phyloP scores from a whole-genome alignment of 306 rosid genomes.

The Oxytropis ochrocephala region DNA sequence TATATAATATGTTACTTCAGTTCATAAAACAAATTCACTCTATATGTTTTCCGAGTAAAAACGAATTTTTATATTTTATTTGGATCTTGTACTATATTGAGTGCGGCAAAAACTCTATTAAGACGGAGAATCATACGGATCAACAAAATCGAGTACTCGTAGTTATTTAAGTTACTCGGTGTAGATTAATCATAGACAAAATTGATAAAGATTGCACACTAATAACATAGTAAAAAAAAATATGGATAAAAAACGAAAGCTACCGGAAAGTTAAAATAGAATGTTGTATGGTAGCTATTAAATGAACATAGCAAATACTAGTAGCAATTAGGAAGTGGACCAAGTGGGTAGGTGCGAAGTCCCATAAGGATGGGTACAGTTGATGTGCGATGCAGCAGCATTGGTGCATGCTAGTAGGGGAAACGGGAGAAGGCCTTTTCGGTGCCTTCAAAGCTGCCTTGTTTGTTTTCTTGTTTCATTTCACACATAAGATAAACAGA shows the following conservation, averaged over 20 bases:
- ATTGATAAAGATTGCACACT: no score
- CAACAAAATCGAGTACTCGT: no score
- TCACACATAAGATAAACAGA: not conserved
- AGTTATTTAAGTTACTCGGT: no score
- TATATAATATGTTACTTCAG: no score
- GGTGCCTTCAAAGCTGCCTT: constrained; percentile 18
- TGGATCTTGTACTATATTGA: no score
- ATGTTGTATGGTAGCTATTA: not conserved
- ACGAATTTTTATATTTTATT: no score
- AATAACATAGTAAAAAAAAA: no score
- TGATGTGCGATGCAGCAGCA: not conserved
- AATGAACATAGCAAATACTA: not conserved
- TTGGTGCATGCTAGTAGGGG: not conserved
- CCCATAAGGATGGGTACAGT: constrained; percentile 18
- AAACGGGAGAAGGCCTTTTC: constrained; percentile 4
- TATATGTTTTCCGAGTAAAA: no score
- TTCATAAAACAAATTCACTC: no score
- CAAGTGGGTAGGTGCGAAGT: not conserved
- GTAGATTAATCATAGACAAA: no score
- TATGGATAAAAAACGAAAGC: not conserved
- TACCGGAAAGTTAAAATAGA: not conserved
- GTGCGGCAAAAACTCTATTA: no score
- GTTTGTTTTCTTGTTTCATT: not conserved
- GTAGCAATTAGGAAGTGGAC: constrained; percentile 9
- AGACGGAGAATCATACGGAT: no score